Conservation (phyloP, 352 stramenopile genomes). For the Halophytophthora polymorphica region DNA sequence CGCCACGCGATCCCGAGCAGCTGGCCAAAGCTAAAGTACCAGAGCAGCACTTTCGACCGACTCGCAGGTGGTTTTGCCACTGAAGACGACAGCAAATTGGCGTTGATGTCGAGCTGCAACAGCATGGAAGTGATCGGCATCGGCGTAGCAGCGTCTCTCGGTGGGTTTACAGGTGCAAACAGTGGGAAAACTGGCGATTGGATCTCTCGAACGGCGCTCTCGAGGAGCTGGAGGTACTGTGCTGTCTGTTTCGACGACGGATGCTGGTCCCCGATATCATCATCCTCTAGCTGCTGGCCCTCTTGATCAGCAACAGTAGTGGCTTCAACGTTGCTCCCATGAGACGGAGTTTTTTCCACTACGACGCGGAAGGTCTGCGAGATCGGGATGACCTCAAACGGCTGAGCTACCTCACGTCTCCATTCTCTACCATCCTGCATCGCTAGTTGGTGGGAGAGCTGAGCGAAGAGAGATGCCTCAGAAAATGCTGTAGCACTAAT, state of each 20-base stretch:
- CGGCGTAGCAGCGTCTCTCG: neutral
- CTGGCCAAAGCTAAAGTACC: conserved; percentile 56
- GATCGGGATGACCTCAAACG: conserved; percentile 39
- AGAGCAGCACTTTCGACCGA: conserved; percentile 35
- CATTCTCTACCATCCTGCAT: conserved; percentile 24
- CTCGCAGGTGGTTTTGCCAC: conserved; percentile 10
- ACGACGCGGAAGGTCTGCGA: conserved; percentile 34
- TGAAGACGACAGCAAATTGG: conserved; percentile 28
- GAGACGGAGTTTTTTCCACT: conserved; percentile 6
- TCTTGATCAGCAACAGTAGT: neutral
- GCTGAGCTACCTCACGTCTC: conserved; percentile 24
- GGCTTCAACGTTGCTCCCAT: neutral
- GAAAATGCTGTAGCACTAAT: conserved; percentile 1
- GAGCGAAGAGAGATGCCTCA: conserved; percentile 20
- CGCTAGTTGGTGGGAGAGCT: conserved; percentile 24
- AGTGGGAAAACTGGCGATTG: conserved; percentile 63
- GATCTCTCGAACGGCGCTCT: conserved; percentile 42
- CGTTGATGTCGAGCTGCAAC: conserved; percentile 53
- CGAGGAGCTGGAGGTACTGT: conserved; percentile 51
- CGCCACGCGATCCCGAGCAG: conserved; percentile 66
- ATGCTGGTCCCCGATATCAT: conserved; percentile 16
- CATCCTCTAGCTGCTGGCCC: conserved; percentile 12
- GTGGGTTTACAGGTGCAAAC: conserved; percentile 27
- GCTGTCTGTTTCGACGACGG: conserved; percentile 24
- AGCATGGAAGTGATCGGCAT: neutral